Conservation (phyloP, 805 yeast genomes). For the Debaryomyces prosopidis region DNA sequence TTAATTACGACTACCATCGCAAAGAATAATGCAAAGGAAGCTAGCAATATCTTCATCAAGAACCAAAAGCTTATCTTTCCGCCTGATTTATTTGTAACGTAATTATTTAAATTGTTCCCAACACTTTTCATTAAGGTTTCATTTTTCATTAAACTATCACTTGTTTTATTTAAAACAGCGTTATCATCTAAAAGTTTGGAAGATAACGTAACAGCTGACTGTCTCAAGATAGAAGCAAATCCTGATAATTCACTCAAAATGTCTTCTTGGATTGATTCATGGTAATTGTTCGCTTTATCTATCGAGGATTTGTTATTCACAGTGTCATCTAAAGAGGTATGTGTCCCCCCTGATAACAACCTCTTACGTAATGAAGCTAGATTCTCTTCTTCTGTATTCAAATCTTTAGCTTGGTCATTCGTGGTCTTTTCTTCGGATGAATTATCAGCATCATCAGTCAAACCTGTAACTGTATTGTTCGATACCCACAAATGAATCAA, state of each 20-base stretch:
- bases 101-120: conserved; percentile 37
- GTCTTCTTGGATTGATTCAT: conserved; percentile 48
- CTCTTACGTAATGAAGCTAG: conserved; percentile 23
- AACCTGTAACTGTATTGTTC: background rate
- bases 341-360: conserved; percentile 22
- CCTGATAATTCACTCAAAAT: conserved; percentile 48
- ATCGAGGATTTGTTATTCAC: conserved; percentile 4
- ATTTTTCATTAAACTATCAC: conserved; percentile 34
- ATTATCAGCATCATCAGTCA: background rate
- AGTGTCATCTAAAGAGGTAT: conserved; percentile 7
- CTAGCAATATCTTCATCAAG: conserved; percentile 30
- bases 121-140: conserved; percentile 29
- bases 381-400: conserved; percentile 16
- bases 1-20: conserved; percentile 33
- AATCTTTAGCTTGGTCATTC: background rate
- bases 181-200: conserved; percentile 36
- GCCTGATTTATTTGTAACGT: conserved; percentile 39
- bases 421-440: background rate
- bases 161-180: conserved; percentile 30
- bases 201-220: conserved; percentile 46
- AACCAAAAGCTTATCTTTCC: conserved; percentile 41
- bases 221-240: conserved; percentile 48
- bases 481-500: conserved; percentile 8
- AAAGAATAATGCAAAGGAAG: conserved; percentile 26
- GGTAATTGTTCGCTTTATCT: conserved; percentile 29